phyloP scores from a whole-genome alignment of 2,329 filamentous ascomycete genomes.

The Clonostachys rosea region DNA sequence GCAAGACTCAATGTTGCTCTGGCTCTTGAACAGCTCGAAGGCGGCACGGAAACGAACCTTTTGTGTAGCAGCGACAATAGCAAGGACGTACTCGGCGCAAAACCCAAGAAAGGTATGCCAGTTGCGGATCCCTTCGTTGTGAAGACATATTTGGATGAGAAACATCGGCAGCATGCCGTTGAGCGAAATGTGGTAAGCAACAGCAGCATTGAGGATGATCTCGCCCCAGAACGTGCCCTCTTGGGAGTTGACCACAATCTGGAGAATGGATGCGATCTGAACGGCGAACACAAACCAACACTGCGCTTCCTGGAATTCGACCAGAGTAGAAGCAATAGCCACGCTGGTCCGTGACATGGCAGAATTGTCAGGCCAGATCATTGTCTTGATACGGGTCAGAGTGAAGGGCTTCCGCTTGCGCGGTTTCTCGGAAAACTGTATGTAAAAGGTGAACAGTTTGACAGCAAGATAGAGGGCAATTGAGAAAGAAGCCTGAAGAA shows the following conservation, averaged over 20 bases:
- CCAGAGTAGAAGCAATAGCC: conserved; percentile 30
- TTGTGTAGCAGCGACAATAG: conserved; percentile 28
- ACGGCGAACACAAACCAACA: conserved; percentile 32
- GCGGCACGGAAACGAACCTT: conserved; percentile 25
- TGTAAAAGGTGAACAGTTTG: conserved; percentile 27
- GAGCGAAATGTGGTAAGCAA: conserved; percentile 28
- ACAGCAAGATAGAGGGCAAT: conserved; percentile 22
- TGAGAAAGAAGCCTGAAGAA: conserved; percentile 28
- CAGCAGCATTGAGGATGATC: conserved; percentile 28
- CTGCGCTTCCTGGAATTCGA: conserved; percentile 32
- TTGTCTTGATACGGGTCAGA: conserved; percentile 25
- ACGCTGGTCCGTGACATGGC: conserved; percentile 29
- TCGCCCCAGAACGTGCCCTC: conserved; percentile 32
- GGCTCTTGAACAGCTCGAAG: conserved; percentile 23
- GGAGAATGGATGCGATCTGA: conserved; percentile 31
- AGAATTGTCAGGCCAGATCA: conserved; percentile 28
- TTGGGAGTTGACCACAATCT: conserved; percentile 31
- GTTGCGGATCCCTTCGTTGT: conserved; percentile 30
- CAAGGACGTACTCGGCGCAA: conserved; percentile 28
- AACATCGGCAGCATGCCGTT: conserved; percentile 31
- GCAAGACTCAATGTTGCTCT: conserved; percentile 21
- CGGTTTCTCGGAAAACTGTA: conserved; percentile 19
- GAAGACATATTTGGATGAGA: conserved; percentile 27
- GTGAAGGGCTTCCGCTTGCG: conserved; percentile 4
- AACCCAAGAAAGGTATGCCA: conserved; percentile 34